Evolutionary conservation across 305 asterid species (phyloP).

Genomic region (Salvia sclarea): DNA sequence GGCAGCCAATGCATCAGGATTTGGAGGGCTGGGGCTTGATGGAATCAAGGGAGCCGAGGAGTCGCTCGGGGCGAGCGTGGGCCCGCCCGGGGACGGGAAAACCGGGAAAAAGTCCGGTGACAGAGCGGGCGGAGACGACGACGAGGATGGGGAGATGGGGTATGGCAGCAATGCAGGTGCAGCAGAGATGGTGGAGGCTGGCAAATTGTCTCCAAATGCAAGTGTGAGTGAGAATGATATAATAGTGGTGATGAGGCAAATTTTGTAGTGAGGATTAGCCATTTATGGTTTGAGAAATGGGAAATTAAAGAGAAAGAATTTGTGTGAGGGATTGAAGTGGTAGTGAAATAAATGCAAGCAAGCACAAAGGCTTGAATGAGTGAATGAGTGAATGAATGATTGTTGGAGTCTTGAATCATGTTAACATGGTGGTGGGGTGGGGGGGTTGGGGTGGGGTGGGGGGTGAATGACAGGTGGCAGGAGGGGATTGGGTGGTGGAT

Average conservation of each 20-base stretch:
- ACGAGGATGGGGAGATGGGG: conserved; percentile 43
- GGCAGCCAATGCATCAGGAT: conserved; percentile 61
- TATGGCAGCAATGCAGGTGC: conserved; percentile 76
- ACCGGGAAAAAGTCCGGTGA: conserved; percentile 80
- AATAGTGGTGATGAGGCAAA: conserved; percentile 33
- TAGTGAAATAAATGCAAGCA: conserved; percentile 50
- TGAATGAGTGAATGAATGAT: conserved; percentile 38
- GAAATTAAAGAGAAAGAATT: conserved; percentile 16
- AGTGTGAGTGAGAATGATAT: conserved; percentile 27
- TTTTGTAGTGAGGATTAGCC: conserved; percentile 36
- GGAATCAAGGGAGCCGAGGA: conserved; percentile 72
- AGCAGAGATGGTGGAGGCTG: conserved; percentile 75
- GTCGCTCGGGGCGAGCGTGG: conserved; percentile 69
- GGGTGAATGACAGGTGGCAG: conserved; percentile 49
- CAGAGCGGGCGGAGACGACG: conserved; percentile 46
- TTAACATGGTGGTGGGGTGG: conserved; percentile 20
- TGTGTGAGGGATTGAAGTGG: conserved; percentile 7
- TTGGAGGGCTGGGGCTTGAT: conserved; percentile 92
- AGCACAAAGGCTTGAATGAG: conserved; percentile 27
- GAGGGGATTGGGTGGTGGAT: conserved; percentile 32
- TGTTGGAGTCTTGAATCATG: conserved; percentile 25
- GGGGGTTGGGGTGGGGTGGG: conserved; percentile 19
- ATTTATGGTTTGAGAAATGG: conserved; percentile 45
- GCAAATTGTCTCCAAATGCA: conserved; percentile 30
- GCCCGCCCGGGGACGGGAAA: conserved; percentile 77